These are phyloP conservation scores for Claviceps sorghi DNA, from an alignment of 2,329 filamentous ascomycete genomes.

Conservation along the genomic window DNA sequence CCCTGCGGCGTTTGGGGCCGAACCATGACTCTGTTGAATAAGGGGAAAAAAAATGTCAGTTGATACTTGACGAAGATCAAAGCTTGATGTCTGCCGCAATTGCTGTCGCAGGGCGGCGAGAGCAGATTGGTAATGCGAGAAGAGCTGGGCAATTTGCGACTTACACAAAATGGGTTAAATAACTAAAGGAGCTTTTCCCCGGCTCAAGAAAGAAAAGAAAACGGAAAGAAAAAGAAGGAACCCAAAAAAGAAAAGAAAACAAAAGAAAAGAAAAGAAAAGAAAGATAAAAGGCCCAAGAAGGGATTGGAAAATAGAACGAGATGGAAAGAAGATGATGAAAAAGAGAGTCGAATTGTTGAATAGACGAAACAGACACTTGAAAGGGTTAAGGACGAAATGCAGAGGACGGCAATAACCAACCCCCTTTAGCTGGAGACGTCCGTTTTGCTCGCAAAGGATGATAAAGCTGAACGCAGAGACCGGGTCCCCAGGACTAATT, in stretches of 20 bases:
- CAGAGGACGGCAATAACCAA: background rate
- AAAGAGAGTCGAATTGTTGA: conserved; percentile 4
- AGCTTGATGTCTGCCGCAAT: background rate
- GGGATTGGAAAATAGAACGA: background rate
- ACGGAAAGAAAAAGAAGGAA: background rate
- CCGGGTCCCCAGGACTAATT: background rate
- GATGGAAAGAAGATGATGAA: conserved; percentile 3
- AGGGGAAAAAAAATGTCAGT: conserved; percentile 6
- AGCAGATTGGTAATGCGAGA: background rate
- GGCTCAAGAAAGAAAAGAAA: background rate
- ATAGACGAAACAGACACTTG: background rate
- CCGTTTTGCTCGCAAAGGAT: background rate
- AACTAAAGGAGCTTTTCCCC: background rate
- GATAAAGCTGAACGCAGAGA: conserved; percentile 4
- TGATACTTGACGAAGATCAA: background rate
- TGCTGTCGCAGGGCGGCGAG: background rate
- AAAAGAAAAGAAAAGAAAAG: conserved; percentile 7
- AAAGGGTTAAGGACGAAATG: background rate
- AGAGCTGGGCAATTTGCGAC: background rate
- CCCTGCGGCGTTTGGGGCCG: conserved; percentile 38
- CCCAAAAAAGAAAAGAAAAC: background rate
- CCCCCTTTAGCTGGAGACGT: conserved; percentile 1
- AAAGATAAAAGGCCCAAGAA: too few relatives aligned
- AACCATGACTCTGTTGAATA: conserved; percentile 25
- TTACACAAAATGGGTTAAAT: conserved; percentile 1